A percentile compares a stretch with the other conserved stretches of the same genome.
phyloP scores from a whole-genome alignment of 495 filamentous ascomycete species.

The Penicillium lagena region DNA sequence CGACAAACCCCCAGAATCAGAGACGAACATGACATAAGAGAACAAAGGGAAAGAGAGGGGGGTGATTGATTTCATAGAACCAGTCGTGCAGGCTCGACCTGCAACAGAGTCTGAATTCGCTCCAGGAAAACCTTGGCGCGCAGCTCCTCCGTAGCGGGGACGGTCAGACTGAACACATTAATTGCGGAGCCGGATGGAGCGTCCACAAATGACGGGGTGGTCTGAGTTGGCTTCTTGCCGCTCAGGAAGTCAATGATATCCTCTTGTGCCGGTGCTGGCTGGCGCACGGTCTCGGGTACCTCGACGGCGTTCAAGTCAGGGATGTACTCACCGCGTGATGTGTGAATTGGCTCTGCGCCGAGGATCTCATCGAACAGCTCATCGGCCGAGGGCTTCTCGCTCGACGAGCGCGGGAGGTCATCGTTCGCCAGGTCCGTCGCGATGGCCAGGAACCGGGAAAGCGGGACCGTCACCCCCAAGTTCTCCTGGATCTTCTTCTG shows the following conservation, averaged over 20 bases:
- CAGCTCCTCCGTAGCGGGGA: constrained; percentile 70
- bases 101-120: constrained; percentile 73
- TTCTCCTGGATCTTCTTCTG: constrained; percentile 72
- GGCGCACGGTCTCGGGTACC: constrained; percentile 14
- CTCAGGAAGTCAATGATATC: constrained; percentile 77
- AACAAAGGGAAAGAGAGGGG: constrained; percentile 8
- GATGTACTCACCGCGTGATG: constrained; percentile 54
- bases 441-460: constrained; percentile 80
- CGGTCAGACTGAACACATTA: constrained; percentile 76
- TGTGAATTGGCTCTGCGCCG: constrained; percentile 54
- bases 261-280: constrained; percentile 25
- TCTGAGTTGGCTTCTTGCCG: constrained; percentile 34
- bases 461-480: constrained; percentile 70
- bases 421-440: constrained; percentile 83
- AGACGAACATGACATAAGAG: constrained; percentile 8
- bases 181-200: constrained; percentile 35
- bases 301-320: constrained; percentile 67
- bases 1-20: constrained; percentile 6
- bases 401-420: constrained; percentile 61
- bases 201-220: constrained; percentile 15
- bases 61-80: constrained; percentile 43
- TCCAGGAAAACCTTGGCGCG: constrained; percentile 75
- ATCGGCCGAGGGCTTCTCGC: constrained; percentile 57
- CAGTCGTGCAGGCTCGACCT: constrained; percentile 73
- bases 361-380: constrained; percentile 88